Evolutionary conservation across 441 rosid species (phyloP).

Genomic region (Erodium moschatum): DNA sequence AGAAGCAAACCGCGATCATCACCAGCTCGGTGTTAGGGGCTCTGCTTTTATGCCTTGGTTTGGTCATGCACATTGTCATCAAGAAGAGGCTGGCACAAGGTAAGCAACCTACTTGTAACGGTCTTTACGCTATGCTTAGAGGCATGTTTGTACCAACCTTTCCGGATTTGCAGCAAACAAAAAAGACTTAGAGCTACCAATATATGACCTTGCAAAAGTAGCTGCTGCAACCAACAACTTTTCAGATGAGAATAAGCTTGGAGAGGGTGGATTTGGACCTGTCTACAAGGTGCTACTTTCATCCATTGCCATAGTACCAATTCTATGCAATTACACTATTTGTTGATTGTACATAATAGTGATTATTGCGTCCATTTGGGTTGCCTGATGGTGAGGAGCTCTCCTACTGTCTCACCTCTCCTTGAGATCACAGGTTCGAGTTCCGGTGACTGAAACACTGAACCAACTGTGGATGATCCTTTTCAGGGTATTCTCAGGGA

Average conservation of each 20-base stretch:
- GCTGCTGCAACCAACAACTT: slow-evolving; percentile 27
- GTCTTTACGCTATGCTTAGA: no score
- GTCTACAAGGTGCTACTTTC: slow-evolving; percentile 23
- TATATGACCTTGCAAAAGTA: slow-evolving; percentile 24
- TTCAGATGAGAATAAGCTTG: slow-evolving; percentile 30
- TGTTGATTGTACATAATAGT: no score
- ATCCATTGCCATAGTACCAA: background rate
- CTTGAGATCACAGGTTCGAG: no score
- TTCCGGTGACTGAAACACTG: no score
- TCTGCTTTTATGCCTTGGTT: background rate
- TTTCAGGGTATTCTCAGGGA: slow-evolving; percentile 22
- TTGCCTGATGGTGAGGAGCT: no score
- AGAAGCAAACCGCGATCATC: background rate
- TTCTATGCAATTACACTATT: background rate
- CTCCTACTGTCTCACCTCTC: no score
- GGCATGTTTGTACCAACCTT: no score
- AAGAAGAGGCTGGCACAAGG: background rate
- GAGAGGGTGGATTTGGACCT: slow-evolving; percentile 40
- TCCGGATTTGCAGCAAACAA: background rate
- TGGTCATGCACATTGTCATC: background rate
- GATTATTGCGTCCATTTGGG: no score
- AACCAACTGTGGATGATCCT: background rate
- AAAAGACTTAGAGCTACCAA: slow-evolving; percentile 31
- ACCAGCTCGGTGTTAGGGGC: background rate
- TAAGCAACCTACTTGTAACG: no score